These are phyloP conservation scores for Pichia eremophila DNA, from an alignment of 805 yeast species.

Conservation along the genomic window DNA sequence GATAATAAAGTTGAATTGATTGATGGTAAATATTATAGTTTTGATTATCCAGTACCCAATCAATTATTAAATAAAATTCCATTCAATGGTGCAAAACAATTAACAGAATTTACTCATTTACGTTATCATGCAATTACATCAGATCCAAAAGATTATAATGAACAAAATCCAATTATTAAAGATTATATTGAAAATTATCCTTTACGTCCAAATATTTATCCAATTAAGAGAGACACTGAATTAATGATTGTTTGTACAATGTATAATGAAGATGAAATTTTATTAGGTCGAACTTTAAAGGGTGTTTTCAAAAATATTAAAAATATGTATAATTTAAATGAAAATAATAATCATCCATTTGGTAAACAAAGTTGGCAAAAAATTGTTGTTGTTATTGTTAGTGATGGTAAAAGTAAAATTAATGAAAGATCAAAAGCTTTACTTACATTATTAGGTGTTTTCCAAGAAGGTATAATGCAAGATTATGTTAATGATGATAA, in stretches of 20 bases:
- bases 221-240: conserved; percentile 72
- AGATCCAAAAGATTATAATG: conserved; percentile 65
- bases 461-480: conserved; percentile 91
- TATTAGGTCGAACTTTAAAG: conserved; percentile 75
- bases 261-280: conserved; percentile 81
- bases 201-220: conserved; percentile 69
- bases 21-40: conserved; percentile 62
- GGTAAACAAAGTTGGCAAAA: conserved; percentile 93
- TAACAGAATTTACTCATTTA: conserved; percentile 60
- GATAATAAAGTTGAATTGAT: conserved; percentile 37
- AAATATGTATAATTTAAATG: conserved; percentile 45
- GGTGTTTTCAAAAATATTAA: conserved; percentile 85
- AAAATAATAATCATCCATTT: conserved; percentile 55
- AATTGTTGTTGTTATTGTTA: conserved; percentile 77
- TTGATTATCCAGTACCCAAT: conserved; percentile 78
- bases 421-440: conserved; percentile 70
- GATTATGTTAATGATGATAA: conserved; percentile 72
- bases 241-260: conserved; percentile 81
- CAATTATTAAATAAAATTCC: conserved; percentile 42
- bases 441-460: conserved; percentile 77
- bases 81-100: conserved; percentile 29
- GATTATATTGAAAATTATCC: conserved; percentile 24
- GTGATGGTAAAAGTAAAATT: conserved; percentile 84
- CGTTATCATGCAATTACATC: conserved; percentile 91
- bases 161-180: conserved; percentile 40